Conservation (phyloP, 352 stramenopile species). For the Aphanomyces invadans region DNA sequence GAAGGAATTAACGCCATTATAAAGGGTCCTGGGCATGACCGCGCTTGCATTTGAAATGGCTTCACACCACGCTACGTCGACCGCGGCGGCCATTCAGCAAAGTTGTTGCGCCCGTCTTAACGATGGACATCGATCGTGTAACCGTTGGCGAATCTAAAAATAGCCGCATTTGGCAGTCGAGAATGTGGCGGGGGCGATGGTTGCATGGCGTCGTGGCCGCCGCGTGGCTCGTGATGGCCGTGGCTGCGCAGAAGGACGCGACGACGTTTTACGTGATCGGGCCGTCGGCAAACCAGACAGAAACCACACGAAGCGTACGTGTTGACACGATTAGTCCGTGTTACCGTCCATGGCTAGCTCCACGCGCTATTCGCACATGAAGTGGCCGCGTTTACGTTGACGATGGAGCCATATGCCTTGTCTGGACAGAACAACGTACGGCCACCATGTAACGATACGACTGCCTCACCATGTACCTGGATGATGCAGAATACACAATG, state of each 20-base stretch:
- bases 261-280: background rate
- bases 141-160: too few relatives aligned
- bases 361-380: background rate
- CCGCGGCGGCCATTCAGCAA: too few relatives aligned
- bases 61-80: too few relatives aligned
- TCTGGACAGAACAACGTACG: background rate
- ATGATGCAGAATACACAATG: background rate
- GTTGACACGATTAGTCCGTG: background rate
- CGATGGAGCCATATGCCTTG: background rate
- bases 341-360: background rate
- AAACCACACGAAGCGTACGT: background rate
- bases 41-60: too few relatives aligned
- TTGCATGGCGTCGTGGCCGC: background rate
- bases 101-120: too few relatives aligned
- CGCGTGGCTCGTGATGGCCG: background rate
- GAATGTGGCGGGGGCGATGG: background rate
- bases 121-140: too few relatives aligned
- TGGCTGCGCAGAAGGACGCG: background rate
- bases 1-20: background rate
- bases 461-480: too few relatives aligned
- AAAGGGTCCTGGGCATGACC: too few relatives aligned
- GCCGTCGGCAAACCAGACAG: background rate
- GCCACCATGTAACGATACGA: too few relatives aligned
- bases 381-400: background rate
- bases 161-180: background rate